phyloP scores from a whole-genome alignment of 768 basidiomycete genomes.

The Glaciozyma antarctica region DNA sequence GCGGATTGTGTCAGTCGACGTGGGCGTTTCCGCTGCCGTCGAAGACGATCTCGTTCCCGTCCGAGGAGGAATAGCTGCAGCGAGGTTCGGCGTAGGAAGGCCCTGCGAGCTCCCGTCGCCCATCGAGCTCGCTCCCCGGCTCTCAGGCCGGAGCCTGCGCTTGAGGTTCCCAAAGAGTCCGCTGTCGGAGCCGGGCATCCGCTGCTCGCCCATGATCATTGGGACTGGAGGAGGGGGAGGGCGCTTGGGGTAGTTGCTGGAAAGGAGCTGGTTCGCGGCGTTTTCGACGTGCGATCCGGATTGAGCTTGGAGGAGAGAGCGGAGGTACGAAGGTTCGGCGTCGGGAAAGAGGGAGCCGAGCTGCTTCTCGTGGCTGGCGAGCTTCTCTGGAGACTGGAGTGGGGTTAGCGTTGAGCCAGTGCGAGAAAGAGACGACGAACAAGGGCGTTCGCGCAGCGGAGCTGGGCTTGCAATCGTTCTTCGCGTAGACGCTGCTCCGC shows the following conservation, averaged over 20 bases:
- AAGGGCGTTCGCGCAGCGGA: conserved; percentile 4
- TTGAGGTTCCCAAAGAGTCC: conserved; percentile 19
- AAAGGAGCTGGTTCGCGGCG: conserved; percentile 28
- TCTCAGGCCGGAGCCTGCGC: conserved; percentile 6
- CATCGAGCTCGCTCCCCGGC: background rate
- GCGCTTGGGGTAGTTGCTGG: conserved; percentile 12
- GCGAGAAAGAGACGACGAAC: background rate
- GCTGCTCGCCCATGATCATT: background rate
- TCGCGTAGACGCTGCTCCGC: conserved; percentile 24
- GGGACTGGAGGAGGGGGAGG: background rate
- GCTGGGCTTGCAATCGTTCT: conserved; percentile 17
- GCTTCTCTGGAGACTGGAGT: background rate
- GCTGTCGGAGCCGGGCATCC: conserved; percentile 3
- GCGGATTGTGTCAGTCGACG: conserved; percentile 27
- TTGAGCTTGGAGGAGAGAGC: conserved; percentile 20
- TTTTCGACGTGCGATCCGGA: conserved; percentile 28
- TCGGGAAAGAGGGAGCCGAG: conserved; percentile 33
- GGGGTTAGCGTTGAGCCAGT: background rate
- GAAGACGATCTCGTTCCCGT: background rate
- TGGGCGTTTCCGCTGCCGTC: conserved; percentile 10
- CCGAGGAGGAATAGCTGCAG: background rate
- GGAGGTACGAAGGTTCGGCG: conserved; percentile 26
- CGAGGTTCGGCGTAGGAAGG: background rate
- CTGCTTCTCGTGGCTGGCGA: background rate
- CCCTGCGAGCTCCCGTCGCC: background rate